Percentiles rank a stretch among this genome's conserved stretches.
phyloP scores from a whole-genome alignment of 129 eudicot species.

The Flaveria ramosissima region DNA sequence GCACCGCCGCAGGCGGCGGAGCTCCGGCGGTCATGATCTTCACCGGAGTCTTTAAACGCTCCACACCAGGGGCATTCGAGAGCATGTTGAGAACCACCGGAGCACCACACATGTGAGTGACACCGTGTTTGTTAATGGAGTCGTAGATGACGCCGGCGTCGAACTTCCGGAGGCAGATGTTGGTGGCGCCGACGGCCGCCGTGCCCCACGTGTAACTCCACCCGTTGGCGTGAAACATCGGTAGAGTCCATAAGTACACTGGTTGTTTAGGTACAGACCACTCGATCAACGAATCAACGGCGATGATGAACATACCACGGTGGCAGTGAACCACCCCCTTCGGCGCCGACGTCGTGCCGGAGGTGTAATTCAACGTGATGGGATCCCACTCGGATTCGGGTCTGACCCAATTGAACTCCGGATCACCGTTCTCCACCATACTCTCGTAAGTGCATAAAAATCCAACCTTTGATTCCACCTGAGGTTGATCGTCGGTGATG shows the following conservation, averaged over 20 bases:
- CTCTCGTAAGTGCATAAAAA: slow-evolving; percentile 40
- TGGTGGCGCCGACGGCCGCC: slow-evolving; percentile 55
- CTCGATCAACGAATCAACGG: slow-evolving; percentile 46
- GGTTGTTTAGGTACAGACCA: slow-evolving; percentile 59
- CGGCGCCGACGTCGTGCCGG: slow-evolving; percentile 68
- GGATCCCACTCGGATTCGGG: slow-evolving; percentile 60
- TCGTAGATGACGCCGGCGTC: slow-evolving; percentile 39
- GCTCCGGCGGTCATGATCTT: slow-evolving; percentile 52
- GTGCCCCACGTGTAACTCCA: slow-evolving; percentile 62
- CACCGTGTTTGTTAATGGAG: slow-evolving; percentile 34
- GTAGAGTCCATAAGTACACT: slow-evolving; percentile 57
- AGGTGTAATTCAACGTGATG: slow-evolving; percentile 53
- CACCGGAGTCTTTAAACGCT: slow-evolving; percentile 38
- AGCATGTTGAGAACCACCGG: slow-evolving; percentile 64
- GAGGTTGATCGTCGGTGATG: slow-evolving; percentile 27
- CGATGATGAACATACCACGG: slow-evolving; percentile 40
- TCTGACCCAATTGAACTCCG: slow-evolving; percentile 47
- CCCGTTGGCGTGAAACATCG: slow-evolving; percentile 62
- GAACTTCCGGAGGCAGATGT: slow-evolving; percentile 52
- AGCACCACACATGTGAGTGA: slow-evolving; percentile 63
- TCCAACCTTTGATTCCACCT: background rate
- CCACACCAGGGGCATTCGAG: slow-evolving; percentile 28
- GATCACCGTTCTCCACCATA: slow-evolving; percentile 49
- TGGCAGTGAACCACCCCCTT: slow-evolving; percentile 64
- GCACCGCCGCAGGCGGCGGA: slow-evolving; percentile 51